Evolutionary conservation across 176 grass and related monocot species (phyloP).

Genomic region (Oryza glumipatula): DNA sequence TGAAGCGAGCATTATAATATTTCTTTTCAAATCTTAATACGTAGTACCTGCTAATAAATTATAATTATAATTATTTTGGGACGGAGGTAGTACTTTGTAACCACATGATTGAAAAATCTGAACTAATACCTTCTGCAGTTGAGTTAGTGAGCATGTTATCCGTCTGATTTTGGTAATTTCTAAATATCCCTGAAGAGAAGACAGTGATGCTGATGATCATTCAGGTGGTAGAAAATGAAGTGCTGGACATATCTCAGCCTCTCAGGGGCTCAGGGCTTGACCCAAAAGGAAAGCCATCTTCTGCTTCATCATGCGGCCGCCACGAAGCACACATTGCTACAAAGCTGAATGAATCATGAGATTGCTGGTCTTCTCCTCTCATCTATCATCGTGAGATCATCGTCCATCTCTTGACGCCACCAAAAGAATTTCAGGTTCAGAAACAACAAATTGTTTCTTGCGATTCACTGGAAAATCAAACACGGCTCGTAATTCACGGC

Average conservation of each 20-base stretch:
- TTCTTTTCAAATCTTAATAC: no score
- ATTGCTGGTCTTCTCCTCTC: neutral
- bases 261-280: neutral
- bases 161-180: neutral
- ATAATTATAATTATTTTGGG: no score
- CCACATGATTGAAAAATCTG: no score
- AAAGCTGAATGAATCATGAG: neutral
- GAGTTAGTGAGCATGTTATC: no score
- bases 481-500: neutral
- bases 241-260: no score
- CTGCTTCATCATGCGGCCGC: neutral
- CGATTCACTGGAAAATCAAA: neutral
- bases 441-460: neutral
- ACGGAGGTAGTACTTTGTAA: no score
- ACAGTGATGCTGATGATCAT: neutral
- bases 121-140: no score
- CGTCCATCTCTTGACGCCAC: conserved; percentile 5
- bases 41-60: no score
- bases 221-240: neutral
- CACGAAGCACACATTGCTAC: neutral
- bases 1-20: no score
- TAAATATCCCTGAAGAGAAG: neutral
- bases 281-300: neutral
- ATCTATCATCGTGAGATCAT: neutral
- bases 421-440: conserved; percentile 20